Base-by-base conservation (phyloP, 148 eudicot species). In the Diospyros kaki region DNA sequence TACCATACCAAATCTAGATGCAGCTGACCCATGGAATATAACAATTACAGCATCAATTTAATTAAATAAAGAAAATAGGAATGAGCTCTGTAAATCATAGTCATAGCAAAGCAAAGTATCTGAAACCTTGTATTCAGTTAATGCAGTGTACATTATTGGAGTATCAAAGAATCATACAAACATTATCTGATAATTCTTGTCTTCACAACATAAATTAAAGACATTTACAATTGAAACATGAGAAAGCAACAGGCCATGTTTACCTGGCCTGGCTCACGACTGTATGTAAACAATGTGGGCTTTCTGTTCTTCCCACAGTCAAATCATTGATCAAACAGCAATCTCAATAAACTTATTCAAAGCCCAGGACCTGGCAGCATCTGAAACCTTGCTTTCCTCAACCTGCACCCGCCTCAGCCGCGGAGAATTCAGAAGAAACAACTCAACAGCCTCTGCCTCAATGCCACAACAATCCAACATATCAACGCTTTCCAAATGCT, bases 301-400 rank as follows among this genome's bases (percentile, higher is more conserved):
- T 12, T 10, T 76, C 60, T 17, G 9, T 11, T 39, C 43, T 17
- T 42, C 62, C 28, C 44, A 40, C 64, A 9, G 8, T 67, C 6
- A 2, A 15, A 7, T 67, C 71, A 66, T 52, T 54, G 28, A 43
- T n/a, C 74, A 81, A 11, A 1, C 69, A 7, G 1, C 73, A 46
- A 88, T 41, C 67, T 83, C 78, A 17, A 87, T 79, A 39, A 76
- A 73, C 71, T 77, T 82, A 58, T 71, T 59, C 0, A 58, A 59
- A n/a, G 73, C 82, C 89, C 73, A 43, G 6, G 2, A 74, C 69
- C 64, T 77, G 2, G 86, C 84, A 76, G 28, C 77, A 61, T 79
- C 78, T 10, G 89, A 82, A 9, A 88, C 6, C 64, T 88, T 88
- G 42, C 67, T 50, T 53, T 75, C 58, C 71, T 87, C 93, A 39